Conservation (phyloP, 1,284 basidiomycete genomes). For the Cryptococcus sp. region DNA sequence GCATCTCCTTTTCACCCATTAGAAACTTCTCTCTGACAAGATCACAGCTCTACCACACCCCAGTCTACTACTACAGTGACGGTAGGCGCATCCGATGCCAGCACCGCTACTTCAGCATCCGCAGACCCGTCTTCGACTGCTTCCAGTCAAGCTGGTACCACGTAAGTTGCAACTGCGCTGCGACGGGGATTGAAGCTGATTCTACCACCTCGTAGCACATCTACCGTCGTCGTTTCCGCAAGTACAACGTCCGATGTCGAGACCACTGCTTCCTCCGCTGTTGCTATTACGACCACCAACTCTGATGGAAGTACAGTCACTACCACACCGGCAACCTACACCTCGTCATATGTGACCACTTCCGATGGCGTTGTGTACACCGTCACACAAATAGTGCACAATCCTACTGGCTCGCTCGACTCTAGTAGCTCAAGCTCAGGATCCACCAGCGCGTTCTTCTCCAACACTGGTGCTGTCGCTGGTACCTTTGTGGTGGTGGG, state of each 20-base stretch:
- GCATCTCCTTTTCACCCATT: too few relatives aligned
- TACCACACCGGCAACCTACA: slow-evolving; percentile 41
- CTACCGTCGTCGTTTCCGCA: slow-evolving; percentile 24
- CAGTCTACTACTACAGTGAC: too few relatives aligned
- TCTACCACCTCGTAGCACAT: slow-evolving; percentile 18
- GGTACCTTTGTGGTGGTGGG: slow-evolving; percentile 56
- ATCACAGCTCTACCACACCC: too few relatives aligned
- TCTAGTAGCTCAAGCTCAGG: slow-evolving; percentile 34
- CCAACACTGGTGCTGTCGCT: slow-evolving; percentile 54
- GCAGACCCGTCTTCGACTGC: neutral
- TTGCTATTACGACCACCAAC: slow-evolving; percentile 42
- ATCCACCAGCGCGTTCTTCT: slow-evolving; percentile 44
- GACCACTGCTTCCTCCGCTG: slow-evolving; percentile 35
- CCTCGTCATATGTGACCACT: slow-evolving; percentile 42
- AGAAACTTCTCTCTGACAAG: too few relatives aligned
- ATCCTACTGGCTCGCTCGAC: slow-evolving; percentile 50
- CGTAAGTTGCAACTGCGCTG: neutral
- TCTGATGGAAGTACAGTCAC: slow-evolving; percentile 36
- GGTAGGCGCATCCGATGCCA: too few relatives aligned
- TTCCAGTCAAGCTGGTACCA: neutral
- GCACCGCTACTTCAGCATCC: too few relatives aligned
- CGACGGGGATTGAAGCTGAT: neutral
- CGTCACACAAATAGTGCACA: slow-evolving; percentile 48
- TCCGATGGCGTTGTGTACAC: slow-evolving; percentile 50
- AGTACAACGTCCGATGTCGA: slow-evolving; percentile 13